Evolutionary conservation across 129 eudicot species (phyloP).

Genomic region (Gnaphalium uliginosum): DNA sequence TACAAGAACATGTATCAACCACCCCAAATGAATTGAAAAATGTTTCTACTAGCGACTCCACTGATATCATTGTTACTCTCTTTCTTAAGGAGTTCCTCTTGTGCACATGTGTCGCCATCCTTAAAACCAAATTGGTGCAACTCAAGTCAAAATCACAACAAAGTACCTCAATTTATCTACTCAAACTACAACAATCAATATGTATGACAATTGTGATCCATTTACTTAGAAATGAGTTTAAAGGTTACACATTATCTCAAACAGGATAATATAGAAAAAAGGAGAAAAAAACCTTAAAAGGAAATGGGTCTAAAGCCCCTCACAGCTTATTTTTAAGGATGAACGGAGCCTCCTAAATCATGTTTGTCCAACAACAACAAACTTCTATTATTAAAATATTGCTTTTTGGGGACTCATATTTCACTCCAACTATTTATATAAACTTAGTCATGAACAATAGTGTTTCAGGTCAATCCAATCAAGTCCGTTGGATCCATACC

Average conservation of each 20-base stretch:
- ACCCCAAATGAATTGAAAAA: slow-evolving; percentile 82
- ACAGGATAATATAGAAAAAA: neutral
- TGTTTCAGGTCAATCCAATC: neutral
- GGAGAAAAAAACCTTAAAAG: neutral
- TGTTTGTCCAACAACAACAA: neutral
- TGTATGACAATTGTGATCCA: neutral
- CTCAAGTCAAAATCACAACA: slow-evolving; percentile 24
- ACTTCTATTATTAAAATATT: too few species aligned
- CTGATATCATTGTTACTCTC: slow-evolving; percentile 55
- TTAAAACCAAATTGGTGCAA: slow-evolving; percentile 26
- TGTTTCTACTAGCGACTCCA: slow-evolving; percentile 83
- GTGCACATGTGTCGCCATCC: slow-evolving; percentile 79
- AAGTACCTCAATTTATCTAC: neutral
- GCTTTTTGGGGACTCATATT: neutral
- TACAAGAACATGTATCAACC: slow-evolving; percentile 31
- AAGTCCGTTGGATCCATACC: neutral
- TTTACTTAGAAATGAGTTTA: neutral
- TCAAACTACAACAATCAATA: neutral
- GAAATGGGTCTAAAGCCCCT: neutral
- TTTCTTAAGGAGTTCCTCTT: slow-evolving; percentile 84
- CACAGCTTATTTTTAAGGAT: neutral
- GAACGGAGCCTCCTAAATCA: neutral
- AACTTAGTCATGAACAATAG: neutral
- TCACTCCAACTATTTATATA: neutral
- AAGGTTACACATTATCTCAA: neutral